phyloP scores from a whole-genome alignment of 768 basidiomycete genomes.

The Termitomyces sp. region DNA sequence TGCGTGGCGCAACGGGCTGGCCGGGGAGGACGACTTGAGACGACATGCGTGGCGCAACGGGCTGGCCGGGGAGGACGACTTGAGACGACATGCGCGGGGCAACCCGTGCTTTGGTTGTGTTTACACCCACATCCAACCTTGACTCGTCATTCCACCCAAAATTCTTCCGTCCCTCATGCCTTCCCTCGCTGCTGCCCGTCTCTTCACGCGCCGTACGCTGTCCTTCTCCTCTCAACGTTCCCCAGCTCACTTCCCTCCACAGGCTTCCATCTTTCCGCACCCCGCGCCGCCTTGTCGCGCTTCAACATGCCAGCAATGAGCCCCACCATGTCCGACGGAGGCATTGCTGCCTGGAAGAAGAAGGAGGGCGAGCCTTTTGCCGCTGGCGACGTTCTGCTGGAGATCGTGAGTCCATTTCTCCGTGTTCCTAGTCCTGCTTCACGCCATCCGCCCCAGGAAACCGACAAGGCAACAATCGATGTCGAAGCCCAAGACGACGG shows the following conservation, averaged over 20 bases:
- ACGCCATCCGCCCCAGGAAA: constrained; percentile 59
- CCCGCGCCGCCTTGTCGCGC: constrained; percentile 72
- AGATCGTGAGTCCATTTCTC: constrained; percentile 62
- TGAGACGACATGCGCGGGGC: constrained; percentile 14
- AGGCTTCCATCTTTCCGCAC: constrained; percentile 79
- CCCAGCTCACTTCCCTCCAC: neutral
- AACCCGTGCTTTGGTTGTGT: constrained; percentile 23
- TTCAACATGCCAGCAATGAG: constrained; percentile 99
- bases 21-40: constrained; percentile 57
- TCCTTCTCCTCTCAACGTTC: neutral
- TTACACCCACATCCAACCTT: constrained; percentile 20
- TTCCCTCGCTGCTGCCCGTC: constrained; percentile 51
- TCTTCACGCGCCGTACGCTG: constrained; percentile 57
- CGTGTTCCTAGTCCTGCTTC: constrained; percentile 7
- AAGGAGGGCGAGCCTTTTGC: constrained; percentile 89
- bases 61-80: constrained; percentile 72
- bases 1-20: constrained; percentile 41
- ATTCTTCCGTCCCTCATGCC: constrained; percentile 41
- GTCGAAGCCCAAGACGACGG: constrained; percentile 99
- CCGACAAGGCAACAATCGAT: constrained; percentile 99
- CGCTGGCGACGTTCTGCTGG: constrained; percentile 90
- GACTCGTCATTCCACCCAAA: constrained; percentile 19
- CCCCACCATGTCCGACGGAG: constrained; percentile 99
- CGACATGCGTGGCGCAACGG: constrained; percentile 37
- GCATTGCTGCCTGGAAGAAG: constrained; percentile 96